Percentiles rank a stretch among this genome's conserved stretches.
phyloP scores from a whole-genome alignment of 169 alveolate species.

The Theileria parva region DNA sequence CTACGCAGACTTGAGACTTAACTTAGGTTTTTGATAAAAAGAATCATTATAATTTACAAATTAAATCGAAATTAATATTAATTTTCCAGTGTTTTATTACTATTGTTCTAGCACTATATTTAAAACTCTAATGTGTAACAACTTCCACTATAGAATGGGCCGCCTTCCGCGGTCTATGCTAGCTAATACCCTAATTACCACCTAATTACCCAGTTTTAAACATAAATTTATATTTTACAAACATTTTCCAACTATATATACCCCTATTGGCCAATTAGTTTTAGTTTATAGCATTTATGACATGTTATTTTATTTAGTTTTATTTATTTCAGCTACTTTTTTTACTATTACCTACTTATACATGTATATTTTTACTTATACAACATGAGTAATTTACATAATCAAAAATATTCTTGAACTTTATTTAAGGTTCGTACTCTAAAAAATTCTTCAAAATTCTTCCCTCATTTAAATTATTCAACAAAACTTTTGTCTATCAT shows the following conservation, averaged over 20 bases:
- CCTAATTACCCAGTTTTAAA: not conserved
- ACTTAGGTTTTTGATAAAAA: not conserved
- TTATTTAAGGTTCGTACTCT: not conserved
- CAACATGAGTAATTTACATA: not conserved
- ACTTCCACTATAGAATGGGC: not conserved
- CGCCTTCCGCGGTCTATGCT: not conserved
- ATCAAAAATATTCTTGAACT: not conserved
- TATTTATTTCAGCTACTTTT: not conserved
- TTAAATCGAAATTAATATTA: not conserved
- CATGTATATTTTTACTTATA: no score
- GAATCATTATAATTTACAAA: slow-evolving; percentile 11
- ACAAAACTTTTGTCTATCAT: not conserved
- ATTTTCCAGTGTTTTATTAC: not conserved
- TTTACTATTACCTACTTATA: not conserved
- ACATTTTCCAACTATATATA: not conserved
- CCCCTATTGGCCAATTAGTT: not conserved
- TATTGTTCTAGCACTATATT: slow-evolving; percentile 10
- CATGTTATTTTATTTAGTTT: not conserved
- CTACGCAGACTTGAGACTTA: not conserved
- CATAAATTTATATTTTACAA: no score
- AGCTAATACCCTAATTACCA: not conserved
- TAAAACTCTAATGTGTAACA: not conserved
- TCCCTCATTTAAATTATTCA: not conserved
- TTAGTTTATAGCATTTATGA: not conserved
- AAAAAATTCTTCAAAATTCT: not conserved